Conservation (phyloP, 495 filamentous ascomycete genomes). For the Penicillium simplicissimum region DNA sequence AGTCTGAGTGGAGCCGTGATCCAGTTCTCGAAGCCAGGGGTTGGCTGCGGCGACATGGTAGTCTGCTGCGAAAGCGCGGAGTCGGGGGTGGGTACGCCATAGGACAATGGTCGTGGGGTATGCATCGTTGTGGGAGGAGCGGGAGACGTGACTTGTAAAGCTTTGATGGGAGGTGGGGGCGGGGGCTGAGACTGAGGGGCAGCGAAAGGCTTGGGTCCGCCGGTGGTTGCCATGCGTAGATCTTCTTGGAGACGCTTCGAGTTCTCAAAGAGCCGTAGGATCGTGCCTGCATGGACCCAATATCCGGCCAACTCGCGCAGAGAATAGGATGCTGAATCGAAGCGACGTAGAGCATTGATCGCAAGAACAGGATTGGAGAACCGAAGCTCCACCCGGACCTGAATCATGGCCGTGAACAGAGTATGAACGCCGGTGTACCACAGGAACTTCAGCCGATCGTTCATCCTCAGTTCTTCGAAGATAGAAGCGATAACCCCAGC, state of each 20-base stretch:
- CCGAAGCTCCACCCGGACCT: conserved; percentile 51
- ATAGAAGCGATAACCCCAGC: conserved; percentile 52
- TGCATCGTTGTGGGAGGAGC: conserved; percentile 24
- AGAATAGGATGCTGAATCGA: conserved; percentile 48
- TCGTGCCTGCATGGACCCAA: conserved; percentile 50
- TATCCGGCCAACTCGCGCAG: conserved; percentile 47
- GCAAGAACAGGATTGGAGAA: conserved; percentile 52
- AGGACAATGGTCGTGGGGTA: conserved; percentile 31
- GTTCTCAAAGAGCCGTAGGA: conserved; percentile 48
- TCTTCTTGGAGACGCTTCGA: conserved; percentile 50
- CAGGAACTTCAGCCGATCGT: conserved; percentile 49
- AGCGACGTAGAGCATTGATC: conserved; percentile 50
- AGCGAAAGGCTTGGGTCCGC: conserved; percentile 39
- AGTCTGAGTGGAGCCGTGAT: conserved; percentile 36
- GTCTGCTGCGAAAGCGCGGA: conserved; percentile 29
- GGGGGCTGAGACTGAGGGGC: conserved; percentile 8
- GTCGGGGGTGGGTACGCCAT: conserved; percentile 41
- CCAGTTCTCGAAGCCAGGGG: conserved; percentile 42
- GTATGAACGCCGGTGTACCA: conserved; percentile 52
- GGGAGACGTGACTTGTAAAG: conserved; percentile 24
- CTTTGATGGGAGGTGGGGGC: conserved; percentile 18
- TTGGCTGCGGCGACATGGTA: conserved; percentile 28
- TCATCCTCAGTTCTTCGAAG: conserved; percentile 48
- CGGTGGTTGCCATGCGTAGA: conserved; percentile 40
- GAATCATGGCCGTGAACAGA: conserved; percentile 52